Evolutionary conservation across 1,139 yeast genomes (phyloP).

Genomic region (Geotrichum armillariae): DNA sequence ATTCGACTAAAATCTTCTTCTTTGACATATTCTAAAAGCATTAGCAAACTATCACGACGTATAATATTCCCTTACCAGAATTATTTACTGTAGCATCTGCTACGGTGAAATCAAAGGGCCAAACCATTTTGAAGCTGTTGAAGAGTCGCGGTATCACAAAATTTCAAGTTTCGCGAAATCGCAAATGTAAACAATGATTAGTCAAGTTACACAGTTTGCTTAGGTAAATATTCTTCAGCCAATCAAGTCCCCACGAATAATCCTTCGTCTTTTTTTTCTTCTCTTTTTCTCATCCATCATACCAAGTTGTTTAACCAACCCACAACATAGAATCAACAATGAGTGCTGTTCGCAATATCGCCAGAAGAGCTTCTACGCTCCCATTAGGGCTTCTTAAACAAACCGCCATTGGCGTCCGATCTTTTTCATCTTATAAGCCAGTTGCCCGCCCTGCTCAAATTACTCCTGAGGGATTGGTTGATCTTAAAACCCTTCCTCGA

Average conservation of each 20-base stretch:
- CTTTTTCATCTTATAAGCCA: constrained; percentile 14
- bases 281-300: constrained; percentile 1
- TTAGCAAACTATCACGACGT: no score
- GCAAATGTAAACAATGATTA: constrained; percentile 4
- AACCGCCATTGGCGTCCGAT: constrained; percentile 10
- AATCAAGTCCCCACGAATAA: constrained; percentile 18
- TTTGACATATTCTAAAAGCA: constrained; percentile 6
- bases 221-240: constrained; percentile 7
- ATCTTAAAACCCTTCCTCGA: constrained; percentile 38
- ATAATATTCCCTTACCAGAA: constrained; percentile 11
- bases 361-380: constrained; percentile 11
- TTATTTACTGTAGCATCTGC: constrained; percentile 14
- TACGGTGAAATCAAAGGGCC: constrained; percentile 21
- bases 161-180: background rate
- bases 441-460: constrained; percentile 26
- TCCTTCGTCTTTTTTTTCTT: constrained; percentile 7
- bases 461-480: constrained; percentile 38
- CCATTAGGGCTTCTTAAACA: constrained; percentile 6
- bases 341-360: constrained; percentile 18
- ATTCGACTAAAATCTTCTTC: constrained; percentile 20
- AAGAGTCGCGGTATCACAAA: constrained; percentile 1
- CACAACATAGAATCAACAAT: constrained; percentile 6
- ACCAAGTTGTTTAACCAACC: constrained; percentile 1
- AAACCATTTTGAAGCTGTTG: constrained; percentile 12
- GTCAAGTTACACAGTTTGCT: background rate